A percentile compares a stretch with the other conserved stretches of the same genome.
phyloP scores from a whole-genome alignment of 192 early-diverging fungal genomes.

The Gaertneriomyces semiglobifer region DNA sequence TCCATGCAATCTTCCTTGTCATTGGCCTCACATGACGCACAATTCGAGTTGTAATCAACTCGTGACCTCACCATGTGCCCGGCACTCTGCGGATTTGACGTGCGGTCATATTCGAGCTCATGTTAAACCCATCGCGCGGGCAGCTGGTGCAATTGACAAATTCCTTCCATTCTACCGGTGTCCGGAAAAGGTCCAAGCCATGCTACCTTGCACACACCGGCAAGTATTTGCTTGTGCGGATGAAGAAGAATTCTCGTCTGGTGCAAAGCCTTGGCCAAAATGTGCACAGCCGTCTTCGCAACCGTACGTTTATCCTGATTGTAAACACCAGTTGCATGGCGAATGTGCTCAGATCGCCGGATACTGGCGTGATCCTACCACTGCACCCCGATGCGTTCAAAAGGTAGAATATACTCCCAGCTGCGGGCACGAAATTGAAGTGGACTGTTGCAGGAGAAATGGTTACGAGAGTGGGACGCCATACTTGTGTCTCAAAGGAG shows the following conservation, averaged over 20 bases:
- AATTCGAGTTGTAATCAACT: constrained; percentile 9
- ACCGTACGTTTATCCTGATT: constrained; percentile 16
- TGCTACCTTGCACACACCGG: constrained; percentile 28
- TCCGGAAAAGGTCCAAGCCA: constrained; percentile 9
- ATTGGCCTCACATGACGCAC: constrained; percentile 23
- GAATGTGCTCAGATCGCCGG: constrained; percentile 14
- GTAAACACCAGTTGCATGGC: constrained; percentile 27
- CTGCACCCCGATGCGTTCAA: constrained; percentile 16
- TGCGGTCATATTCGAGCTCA: constrained; percentile 12
- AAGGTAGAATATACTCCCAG: constrained; percentile 19
- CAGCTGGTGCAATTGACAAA: neutral
- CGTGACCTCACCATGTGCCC: constrained; percentile 13
- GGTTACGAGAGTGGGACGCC: constrained; percentile 8
- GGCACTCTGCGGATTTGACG: constrained; percentile 14
- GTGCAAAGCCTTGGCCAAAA: constrained; percentile 11
- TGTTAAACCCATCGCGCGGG: constrained; percentile 3
- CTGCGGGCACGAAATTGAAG: constrained; percentile 23
- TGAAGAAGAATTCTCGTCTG: constrained; percentile 9
- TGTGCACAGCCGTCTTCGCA: constrained; percentile 12
- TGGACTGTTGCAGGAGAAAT: constrained; percentile 20
- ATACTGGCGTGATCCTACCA: neutral
- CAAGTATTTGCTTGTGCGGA: constrained; percentile 19
- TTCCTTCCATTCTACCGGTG: constrained; percentile 11
- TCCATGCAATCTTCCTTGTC: constrained; percentile 18
- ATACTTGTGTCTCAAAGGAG: constrained; percentile 15